Evolutionary conservation across 257 asterid species (phyloP).

Genomic region (Dorcoceras hygrometricum): DNA sequence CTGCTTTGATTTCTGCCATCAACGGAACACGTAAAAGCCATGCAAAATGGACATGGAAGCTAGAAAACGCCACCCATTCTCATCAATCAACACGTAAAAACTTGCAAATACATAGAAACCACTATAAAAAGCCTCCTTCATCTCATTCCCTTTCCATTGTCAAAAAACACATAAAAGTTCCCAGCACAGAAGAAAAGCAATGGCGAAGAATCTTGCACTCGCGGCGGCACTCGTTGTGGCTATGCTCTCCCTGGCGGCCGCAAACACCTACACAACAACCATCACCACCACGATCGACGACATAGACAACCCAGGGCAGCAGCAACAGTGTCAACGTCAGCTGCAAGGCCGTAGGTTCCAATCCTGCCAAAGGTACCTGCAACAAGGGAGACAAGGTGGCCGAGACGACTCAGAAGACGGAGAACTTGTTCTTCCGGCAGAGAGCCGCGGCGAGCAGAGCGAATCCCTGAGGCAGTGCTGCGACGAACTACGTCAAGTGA

Average conservation of each 20-base stretch:
- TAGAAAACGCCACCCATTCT: too few species aligned
- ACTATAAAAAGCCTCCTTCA: too few species aligned
- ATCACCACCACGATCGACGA: conserved; percentile 31
- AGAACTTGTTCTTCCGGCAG: not conserved
- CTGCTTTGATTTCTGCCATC: too few species aligned
- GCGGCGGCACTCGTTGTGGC: conserved; percentile 37
- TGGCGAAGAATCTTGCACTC: conserved; percentile 36
- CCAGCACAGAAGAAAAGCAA: not conserved
- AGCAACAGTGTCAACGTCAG: conserved; percentile 37
- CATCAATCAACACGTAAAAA: too few species aligned
- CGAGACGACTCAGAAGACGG: conserved; percentile 1
- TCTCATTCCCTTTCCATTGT: too few species aligned
- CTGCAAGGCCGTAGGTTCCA: conserved; percentile 32
- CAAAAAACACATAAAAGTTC: not conserved
- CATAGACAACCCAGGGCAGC: conserved; percentile 13
- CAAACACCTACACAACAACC: conserved; percentile 40
- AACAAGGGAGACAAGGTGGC: conserved; percentile 10
- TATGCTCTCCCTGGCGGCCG: conserved; percentile 33
- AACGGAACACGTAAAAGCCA: too few species aligned
- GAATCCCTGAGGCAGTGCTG: conserved; percentile 30
- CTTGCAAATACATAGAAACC: too few species aligned
- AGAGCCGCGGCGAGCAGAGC: conserved; percentile 7
- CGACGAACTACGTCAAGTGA: conserved; percentile 26
- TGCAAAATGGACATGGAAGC: too few species aligned
- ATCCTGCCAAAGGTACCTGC: conserved; percentile 33